Base-by-base conservation (phyloP, 805 yeast genomes). In the Saturnispora ahearnii region DNA sequence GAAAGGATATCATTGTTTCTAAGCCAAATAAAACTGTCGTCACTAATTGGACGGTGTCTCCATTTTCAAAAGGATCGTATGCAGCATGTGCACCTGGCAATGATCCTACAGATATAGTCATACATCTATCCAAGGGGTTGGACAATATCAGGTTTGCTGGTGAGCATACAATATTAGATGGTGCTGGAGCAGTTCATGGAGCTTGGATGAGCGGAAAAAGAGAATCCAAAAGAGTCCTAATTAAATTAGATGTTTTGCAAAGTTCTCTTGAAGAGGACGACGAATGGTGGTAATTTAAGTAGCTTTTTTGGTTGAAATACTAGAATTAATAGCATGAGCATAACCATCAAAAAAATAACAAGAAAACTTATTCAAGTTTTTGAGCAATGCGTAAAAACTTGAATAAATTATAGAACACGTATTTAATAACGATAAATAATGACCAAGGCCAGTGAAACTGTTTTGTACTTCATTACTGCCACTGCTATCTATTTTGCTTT, bases 141-240 rank as follows among this genome's bases (percentile, higher is more conserved):
- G 79, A 73, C 11, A 70, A 72, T 8, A 66, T 89, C 2, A 70
- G 96, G 41, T 89, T 89, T 70, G 96, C 96, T 0, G 96, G 96
- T 7, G 96, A 89, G 61, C 96, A 89, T 62, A 84, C 96, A 0
- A 78, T 81, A 22, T 67, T 78, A 56, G 96, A 87, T 56, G 96
- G 95, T 7, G 84, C 88, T 13, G 96, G 96, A 0, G 89, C 96
- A 57, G 93, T 84, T 5, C 95, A 89, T 62, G 96, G 96, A 0
- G 96, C 96, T 0, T 87, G 87, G 79, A 69, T 71, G 53, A 83
- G 91, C 59, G 96, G 69, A 2, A 52, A 48, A 24, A 53, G 67
- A n/a, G 68, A 65, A 50, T 63, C 67, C 1, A 43, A 52, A n/a
- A 43, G 53, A 38, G 51, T 64, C 13, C 33, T 64, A 15, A 48